Evolutionary conservation across 306 rosid species (phyloP).

Genomic region (Medicago arabica): DNA sequence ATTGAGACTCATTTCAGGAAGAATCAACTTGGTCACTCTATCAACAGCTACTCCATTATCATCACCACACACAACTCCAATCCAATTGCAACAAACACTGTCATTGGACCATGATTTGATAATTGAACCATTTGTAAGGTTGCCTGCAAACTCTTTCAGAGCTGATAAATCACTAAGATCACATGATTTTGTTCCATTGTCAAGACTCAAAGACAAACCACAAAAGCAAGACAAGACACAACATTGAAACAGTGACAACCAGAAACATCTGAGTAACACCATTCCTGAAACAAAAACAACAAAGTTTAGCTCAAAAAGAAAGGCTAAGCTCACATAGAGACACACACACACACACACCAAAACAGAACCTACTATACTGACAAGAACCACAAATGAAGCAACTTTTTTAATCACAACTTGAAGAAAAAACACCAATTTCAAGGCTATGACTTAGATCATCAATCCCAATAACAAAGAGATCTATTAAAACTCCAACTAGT

Average conservation of each 20-base stretch:
- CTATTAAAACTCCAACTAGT: conserved; percentile 32
- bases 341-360: conserved; percentile 30
- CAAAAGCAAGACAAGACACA: conserved; percentile 57
- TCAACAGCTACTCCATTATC: conserved; percentile 39
- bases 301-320: conserved; percentile 43
- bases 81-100: conserved; percentile 68
- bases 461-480: conserved; percentile 60
- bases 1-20: conserved; percentile 62
- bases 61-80: conserved; percentile 68
- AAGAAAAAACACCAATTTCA: conserved; percentile 45
- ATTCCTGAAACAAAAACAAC: conserved; percentile 51
- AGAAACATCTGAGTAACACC: conserved; percentile 48
- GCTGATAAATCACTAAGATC: conserved; percentile 65
- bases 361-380: conserved; percentile 32
- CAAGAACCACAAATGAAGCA: conserved; percentile 48
- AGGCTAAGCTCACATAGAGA: conserved; percentile 50
- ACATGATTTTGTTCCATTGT: conserved; percentile 45
- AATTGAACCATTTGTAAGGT: conserved; percentile 57
- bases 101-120: conserved; percentile 58
- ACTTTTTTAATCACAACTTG: conserved; percentile 42
- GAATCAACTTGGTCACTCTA: conserved; percentile 66
- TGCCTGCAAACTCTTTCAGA: conserved; percentile 66
- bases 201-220: conserved; percentile 51
- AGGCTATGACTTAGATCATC: conserved; percentile 46
- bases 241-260: conserved; percentile 50